Evolutionary conservation across 2,329 filamentous ascomycete genomes (phyloP).

Genomic region (Magnaporthales sp.): DNA sequence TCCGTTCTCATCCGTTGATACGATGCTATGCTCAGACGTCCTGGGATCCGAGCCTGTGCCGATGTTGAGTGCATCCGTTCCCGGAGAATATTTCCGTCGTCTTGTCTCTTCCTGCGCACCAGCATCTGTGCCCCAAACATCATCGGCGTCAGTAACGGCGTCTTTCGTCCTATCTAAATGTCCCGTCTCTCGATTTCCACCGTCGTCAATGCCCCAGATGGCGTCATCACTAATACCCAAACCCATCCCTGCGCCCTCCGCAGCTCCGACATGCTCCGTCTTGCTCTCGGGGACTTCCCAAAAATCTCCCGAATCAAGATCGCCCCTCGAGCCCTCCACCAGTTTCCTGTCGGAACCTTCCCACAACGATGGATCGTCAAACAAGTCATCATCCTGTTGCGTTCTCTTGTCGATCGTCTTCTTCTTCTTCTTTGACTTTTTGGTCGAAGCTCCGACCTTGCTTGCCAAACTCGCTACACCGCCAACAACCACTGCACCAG

Average conservation of each 20-base stretch:
- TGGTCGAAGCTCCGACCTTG: conserved; percentile 24
- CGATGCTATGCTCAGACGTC: conserved; percentile 10
- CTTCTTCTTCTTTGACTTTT: conserved; percentile 26
- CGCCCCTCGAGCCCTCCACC: conserved; percentile 15
- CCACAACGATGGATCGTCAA: conserved; percentile 35
- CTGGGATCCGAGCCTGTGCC: conserved; percentile 8
- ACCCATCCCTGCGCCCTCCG: neutral
- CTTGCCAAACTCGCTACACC: conserved; percentile 25
- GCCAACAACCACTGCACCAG: conserved; percentile 19
- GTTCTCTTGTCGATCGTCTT: conserved; percentile 30
- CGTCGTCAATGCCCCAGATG: neutral
- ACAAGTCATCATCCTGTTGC: conserved; percentile 30
- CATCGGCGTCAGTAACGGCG: neutral
- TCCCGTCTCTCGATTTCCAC: neutral
- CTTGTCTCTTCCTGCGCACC: neutral
- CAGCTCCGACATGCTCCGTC: conserved; percentile 8
- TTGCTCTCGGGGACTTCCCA: conserved; percentile 15
- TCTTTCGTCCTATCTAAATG: neutral
- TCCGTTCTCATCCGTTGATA: conserved; percentile 12
- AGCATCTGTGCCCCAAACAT: neutral
- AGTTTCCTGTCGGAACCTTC: conserved; percentile 31
- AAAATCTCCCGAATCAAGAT: conserved; percentile 19
- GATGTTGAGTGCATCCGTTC: neutral
- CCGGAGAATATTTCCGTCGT: neutral
- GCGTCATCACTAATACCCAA: neutral